These are phyloP conservation scores for Ceratocystis cubensis DNA, from an alignment of 2,329 filamentous ascomycete species.

Conservation along the genomic window DNA sequence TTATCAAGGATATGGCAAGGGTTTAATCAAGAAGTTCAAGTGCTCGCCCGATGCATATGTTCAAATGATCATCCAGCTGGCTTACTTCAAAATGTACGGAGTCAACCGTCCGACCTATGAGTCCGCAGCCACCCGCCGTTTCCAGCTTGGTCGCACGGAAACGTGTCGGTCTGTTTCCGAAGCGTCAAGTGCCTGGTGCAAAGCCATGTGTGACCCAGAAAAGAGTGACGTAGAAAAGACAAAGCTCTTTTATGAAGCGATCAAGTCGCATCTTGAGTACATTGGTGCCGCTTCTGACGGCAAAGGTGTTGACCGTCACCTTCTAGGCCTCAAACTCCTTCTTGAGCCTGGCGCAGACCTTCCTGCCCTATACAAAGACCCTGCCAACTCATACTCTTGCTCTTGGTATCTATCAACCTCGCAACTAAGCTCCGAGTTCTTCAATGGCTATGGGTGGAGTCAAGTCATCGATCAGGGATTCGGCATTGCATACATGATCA, in stretches of 20 bases:
- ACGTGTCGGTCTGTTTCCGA: conserved; percentile 88
- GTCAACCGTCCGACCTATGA: conserved; percentile 97
- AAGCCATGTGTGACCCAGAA: conserved; percentile 62
- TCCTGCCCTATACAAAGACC: conserved; percentile 75
- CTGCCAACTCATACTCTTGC: conserved; percentile 67
- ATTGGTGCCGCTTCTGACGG: conserved; percentile 81
- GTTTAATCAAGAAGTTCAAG: conserved; percentile 98
- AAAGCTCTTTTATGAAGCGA: conserved; percentile 67
- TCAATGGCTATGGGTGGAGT: conserved; percentile 98
- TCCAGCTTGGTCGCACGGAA: conserved; percentile 92
- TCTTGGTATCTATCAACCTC: conserved; percentile 84
- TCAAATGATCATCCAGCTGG: conserved; percentile 96
- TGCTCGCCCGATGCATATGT: conserved; percentile 96
- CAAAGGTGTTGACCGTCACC: conserved; percentile 85
- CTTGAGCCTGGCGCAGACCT: conserved; percentile 67
- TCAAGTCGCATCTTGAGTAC: conserved; percentile 77
- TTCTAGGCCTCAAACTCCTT: conserved; percentile 94
- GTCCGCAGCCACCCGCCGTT: conserved; percentile 84
- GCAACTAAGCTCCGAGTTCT: conserved; percentile 91
- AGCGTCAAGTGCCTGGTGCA: conserved; percentile 81
- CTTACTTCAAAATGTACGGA: conserved; percentile 98
- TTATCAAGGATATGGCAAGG: conserved; percentile 96
- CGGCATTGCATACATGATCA: conserved; percentile 99
- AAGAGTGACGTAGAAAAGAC: conserved; percentile 52
- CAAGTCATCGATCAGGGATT: conserved; percentile 94